Evolutionary conservation across 2,329 filamentous ascomycete genomes (phyloP).

Genomic region (Exophiala xenobiotica): DNA sequence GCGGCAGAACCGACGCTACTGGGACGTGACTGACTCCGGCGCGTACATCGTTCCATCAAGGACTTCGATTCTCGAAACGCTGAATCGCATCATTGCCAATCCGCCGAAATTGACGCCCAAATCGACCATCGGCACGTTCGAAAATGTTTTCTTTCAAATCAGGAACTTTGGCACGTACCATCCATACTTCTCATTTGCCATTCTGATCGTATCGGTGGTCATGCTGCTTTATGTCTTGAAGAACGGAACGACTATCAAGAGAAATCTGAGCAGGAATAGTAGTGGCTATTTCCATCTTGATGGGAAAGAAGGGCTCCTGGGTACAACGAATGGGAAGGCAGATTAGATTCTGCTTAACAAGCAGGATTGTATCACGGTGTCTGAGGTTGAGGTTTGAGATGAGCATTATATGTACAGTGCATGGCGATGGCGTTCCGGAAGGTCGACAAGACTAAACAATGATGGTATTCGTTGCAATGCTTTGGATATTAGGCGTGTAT

Average conservation of each 20-base stretch:
- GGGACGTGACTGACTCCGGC: conserved; percentile 87
- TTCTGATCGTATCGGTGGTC: conserved; percentile 40
- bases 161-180: conserved; percentile 44
- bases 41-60: conserved; percentile 87
- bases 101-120: conserved; percentile 51
- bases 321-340: conserved; percentile 44
- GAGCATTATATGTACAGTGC: conserved; percentile 24
- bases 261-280: conserved; percentile 33
- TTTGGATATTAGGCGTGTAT: too few species aligned
- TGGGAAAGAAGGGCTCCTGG: conserved; percentile 48
- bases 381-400: too few species aligned
- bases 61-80: conserved; percentile 85
- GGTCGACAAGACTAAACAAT: not conserved
- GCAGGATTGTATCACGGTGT: too few species aligned
- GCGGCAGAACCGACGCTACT: conserved; percentile 80
- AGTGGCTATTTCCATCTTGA: conserved; percentile 50
- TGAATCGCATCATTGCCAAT: conserved; percentile 51
- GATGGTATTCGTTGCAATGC: not conserved
- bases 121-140: conserved; percentile 49
- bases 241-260: conserved; percentile 28
- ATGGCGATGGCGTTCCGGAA: conserved; percentile 20
- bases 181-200: conserved; percentile 43
- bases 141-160: conserved; percentile 47
- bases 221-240: conserved; percentile 36
- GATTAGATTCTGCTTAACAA: too few species aligned